These are phyloP conservation scores for Lotmaria passim DNA, from an alignment of 208 protist species.

Conservation along the genomic window DNA sequence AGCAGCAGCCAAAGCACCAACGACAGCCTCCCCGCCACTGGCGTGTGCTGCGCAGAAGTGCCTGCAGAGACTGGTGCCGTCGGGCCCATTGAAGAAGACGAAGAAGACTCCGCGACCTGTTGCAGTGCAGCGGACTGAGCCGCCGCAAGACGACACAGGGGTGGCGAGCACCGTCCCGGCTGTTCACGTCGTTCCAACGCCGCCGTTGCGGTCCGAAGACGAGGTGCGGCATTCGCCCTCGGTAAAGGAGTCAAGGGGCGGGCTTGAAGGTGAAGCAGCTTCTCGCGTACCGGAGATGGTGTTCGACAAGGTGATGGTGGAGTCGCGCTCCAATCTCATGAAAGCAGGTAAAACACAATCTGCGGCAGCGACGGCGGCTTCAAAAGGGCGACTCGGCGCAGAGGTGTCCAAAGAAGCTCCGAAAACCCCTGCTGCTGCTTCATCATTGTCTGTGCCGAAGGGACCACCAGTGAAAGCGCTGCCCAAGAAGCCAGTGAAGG, in stretches of 20 bases:
- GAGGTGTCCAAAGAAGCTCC: neutral
- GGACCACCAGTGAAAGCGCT: slow-evolving; percentile 3
- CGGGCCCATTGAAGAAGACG: slow-evolving; percentile 20
- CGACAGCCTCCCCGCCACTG: neutral
- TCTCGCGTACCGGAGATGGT: too few relatives aligned
- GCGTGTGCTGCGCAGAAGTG: slow-evolving; percentile 16
- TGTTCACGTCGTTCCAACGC: too few relatives aligned
- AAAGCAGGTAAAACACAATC: too few relatives aligned
- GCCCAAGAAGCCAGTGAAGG: slow-evolving; percentile 5
- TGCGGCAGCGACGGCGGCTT: too few relatives aligned
- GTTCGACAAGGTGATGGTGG: too few relatives aligned
- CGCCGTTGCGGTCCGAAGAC: too few relatives aligned
- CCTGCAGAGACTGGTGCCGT: slow-evolving; percentile 23
- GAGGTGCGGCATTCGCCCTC: too few relatives aligned
- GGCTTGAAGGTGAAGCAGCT: too few relatives aligned
- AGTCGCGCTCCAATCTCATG: too few relatives aligned
- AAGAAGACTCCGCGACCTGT: neutral
- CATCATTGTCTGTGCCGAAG: neutral
- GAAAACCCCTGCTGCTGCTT: neutral
- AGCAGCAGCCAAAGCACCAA: neutral
- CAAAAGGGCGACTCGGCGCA: too few relatives aligned
- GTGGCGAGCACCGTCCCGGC: neutral
- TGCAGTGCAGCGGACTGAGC: neutral
- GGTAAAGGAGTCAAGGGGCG: too few relatives aligned
- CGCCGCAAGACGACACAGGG: neutral